These are phyloP conservation scores for Dendryphion nanum DNA, from an alignment of 2,329 filamentous ascomycete genomes.

Conservation along the genomic window DNA sequence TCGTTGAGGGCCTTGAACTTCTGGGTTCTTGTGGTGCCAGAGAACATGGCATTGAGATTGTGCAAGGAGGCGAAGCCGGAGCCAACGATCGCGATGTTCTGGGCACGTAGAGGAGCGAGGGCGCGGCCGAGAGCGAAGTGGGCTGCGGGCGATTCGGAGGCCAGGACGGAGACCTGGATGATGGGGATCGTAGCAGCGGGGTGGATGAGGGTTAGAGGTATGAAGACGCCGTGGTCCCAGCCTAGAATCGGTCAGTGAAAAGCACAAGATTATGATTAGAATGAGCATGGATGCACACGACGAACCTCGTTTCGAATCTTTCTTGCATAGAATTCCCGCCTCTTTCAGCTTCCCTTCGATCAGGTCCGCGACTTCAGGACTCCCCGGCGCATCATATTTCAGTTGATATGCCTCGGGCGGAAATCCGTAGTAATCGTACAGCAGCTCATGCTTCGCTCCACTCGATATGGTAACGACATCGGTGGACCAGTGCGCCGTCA, in stretches of 20 bases:
- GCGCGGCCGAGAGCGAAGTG: constrained; percentile 57
- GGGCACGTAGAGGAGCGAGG: constrained; percentile 49
- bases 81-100: constrained; percentile 59
- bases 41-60: constrained; percentile 52
- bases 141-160: constrained; percentile 48
- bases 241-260: too few species aligned
- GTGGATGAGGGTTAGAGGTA: constrained; percentile 56
- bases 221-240: constrained; percentile 63
- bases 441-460: constrained; percentile 46
- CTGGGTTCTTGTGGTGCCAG: constrained; percentile 18
- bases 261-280: too few species aligned
- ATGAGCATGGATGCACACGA: constrained; percentile 1
- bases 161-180: constrained; percentile 58
- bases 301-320: constrained; percentile 32
- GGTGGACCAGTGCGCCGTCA: constrained; percentile 60
- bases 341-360: constrained; percentile 47
- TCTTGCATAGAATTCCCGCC: constrained; percentile 44
- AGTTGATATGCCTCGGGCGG: constrained; percentile 56
- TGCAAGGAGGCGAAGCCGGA: constrained; percentile 61
- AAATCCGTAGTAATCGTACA: constrained; percentile 62
- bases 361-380: constrained; percentile 52
- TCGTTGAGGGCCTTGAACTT: constrained; percentile 30
- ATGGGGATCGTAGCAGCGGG: constrained; percentile 55
- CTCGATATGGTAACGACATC: constrained; percentile 53
- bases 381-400: constrained; percentile 57